Conservation (phyloP, 2,329 filamentous ascomycete genomes). For the Fusarium xylarioides region DNA sequence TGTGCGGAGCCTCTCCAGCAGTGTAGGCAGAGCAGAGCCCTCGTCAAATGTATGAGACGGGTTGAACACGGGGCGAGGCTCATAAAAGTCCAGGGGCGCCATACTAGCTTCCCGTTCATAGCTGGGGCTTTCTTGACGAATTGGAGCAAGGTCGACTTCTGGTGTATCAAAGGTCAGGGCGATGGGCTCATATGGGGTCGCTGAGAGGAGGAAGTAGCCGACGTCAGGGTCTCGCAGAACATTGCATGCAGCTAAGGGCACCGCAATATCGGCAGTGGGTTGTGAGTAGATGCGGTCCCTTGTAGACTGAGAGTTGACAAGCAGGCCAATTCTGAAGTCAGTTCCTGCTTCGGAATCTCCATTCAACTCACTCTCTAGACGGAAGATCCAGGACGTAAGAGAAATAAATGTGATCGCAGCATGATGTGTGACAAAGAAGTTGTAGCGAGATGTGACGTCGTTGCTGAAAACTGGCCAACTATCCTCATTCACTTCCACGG, state of each 20-base stretch:
- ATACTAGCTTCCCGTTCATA: slow-evolving; percentile 55
- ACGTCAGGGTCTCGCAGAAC: slow-evolving; percentile 69
- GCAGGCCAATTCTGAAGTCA: slow-evolving; percentile 68
- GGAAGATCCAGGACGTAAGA: slow-evolving; percentile 69
- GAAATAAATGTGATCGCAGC: slow-evolving; percentile 69
- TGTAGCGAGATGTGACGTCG: slow-evolving; percentile 69
- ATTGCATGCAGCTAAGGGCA: slow-evolving; percentile 63
- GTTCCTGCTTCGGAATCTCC: slow-evolving; percentile 65
- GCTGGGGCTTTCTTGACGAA: slow-evolving; percentile 54
- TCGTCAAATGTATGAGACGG: slow-evolving; percentile 69
- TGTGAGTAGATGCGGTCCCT: slow-evolving; percentile 68
- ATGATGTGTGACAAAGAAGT: slow-evolving; percentile 69
- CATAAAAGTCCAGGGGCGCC: slow-evolving; percentile 61
- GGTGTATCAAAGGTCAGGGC: slow-evolving; percentile 68
- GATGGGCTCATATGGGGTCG: slow-evolving; percentile 66
- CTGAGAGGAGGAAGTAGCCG: slow-evolving; percentile 70
- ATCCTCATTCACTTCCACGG: slow-evolving; percentile 63
- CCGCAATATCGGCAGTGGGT: slow-evolving; percentile 54
- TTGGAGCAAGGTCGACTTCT: slow-evolving; percentile 59
- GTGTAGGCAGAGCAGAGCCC: slow-evolving; percentile 62
- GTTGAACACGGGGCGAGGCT: slow-evolving; percentile 73
- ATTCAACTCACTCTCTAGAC: slow-evolving; percentile 68
- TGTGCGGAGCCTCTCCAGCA: slow-evolving; percentile 66
- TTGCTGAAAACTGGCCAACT: slow-evolving; percentile 71
- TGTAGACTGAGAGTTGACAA: slow-evolving; percentile 67